Evolutionary conservation across 2,329 filamentous ascomycete genomes (phyloP).

Genomic region (Hymenoscyphus occultus): DNA sequence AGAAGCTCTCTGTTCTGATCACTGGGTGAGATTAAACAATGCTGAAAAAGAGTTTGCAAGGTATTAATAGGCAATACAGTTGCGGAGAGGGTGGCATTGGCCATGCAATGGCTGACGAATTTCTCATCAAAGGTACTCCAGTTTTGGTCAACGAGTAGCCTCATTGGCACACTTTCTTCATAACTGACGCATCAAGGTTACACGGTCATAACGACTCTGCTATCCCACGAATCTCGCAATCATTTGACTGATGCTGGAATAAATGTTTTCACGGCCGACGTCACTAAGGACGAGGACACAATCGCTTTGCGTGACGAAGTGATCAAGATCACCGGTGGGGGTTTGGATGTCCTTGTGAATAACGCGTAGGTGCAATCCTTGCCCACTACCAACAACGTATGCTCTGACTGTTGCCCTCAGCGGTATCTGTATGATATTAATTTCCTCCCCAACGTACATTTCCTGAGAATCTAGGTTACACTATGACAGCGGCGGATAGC

Average conservation of each 20-base stretch:
- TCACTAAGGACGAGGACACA: constrained; percentile 37
- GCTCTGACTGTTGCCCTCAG: not conserved
- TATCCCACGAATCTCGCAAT: constrained; percentile 35
- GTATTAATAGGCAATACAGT: not conserved
- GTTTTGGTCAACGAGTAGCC: too few relatives aligned
- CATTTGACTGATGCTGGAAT: constrained; percentile 27
- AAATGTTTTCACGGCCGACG: constrained; percentile 38
- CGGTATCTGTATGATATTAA: not conserved
- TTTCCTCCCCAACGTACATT: not conserved
- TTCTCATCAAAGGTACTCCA: not conserved
- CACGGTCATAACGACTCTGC: constrained; percentile 39
- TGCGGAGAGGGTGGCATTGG: constrained; percentile 17
- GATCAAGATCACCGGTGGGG: constrained; percentile 35
- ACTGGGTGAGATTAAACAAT: not conserved
- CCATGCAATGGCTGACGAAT: constrained; percentile 11
- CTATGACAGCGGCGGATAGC: constrained; percentile 36
- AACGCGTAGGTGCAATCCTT: constrained; percentile 35
- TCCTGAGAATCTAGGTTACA: constrained; percentile 26
- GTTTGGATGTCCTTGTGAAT: constrained; percentile 44
- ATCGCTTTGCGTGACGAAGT: constrained; percentile 35
- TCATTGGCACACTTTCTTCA: not conserved
- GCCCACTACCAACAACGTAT: constrained; percentile 21
- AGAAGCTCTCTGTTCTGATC: not conserved
- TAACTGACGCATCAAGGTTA: constrained; percentile 24
- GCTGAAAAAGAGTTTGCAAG: not conserved